Conservation (phyloP, 1,284 basidiomycete genomes). For the Papiliotrema terrestris region DNA sequence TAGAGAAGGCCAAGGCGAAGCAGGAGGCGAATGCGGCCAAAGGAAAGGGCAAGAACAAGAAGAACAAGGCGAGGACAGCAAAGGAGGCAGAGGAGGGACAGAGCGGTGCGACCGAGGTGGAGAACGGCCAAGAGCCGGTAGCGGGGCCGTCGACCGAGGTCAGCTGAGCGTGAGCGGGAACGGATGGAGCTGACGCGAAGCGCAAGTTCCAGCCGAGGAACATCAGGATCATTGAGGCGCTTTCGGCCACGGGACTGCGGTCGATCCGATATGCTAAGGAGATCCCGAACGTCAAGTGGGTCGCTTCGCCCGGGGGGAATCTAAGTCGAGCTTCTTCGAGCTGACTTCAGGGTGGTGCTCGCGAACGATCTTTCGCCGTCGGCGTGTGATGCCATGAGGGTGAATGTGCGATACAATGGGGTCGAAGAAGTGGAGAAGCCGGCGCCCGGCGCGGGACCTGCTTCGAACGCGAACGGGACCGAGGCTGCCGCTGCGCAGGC, state of each 20-base stretch:
- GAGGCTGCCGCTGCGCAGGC: neutral
- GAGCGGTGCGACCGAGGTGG: neutral
- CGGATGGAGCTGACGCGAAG: neutral
- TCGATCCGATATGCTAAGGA: constrained; percentile 98
- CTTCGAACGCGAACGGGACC: too few relatives aligned
- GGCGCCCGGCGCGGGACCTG: too few relatives aligned
- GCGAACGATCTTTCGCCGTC: constrained; percentile 88
- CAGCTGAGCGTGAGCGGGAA: constrained; percentile 8
- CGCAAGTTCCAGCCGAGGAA: constrained; percentile 59
- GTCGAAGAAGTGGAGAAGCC: constrained; percentile 51
- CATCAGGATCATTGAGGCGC: constrained; percentile 85
- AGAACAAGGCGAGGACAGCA: constrained; percentile 10
- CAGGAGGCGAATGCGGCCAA: constrained; percentile 13
- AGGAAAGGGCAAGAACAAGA: constrained; percentile 24
- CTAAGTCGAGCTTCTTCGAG: neutral
- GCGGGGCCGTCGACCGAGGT: constrained; percentile 6
- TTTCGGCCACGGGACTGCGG: constrained; percentile 91
- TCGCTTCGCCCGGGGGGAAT: neutral
- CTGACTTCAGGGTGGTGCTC: constrained; percentile 66
- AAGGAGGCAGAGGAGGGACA: constrained; percentile 1
- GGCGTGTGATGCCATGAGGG: constrained; percentile 80
- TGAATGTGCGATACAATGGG: constrained; percentile 86
- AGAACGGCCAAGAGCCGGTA: neutral
- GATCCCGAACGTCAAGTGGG: constrained; percentile 81
- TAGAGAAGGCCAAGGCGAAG: constrained; percentile 45